These are phyloP conservation scores for Adansonia grandidieri DNA, from an alignment of 441 rosid species.

Conservation along the genomic window DNA sequence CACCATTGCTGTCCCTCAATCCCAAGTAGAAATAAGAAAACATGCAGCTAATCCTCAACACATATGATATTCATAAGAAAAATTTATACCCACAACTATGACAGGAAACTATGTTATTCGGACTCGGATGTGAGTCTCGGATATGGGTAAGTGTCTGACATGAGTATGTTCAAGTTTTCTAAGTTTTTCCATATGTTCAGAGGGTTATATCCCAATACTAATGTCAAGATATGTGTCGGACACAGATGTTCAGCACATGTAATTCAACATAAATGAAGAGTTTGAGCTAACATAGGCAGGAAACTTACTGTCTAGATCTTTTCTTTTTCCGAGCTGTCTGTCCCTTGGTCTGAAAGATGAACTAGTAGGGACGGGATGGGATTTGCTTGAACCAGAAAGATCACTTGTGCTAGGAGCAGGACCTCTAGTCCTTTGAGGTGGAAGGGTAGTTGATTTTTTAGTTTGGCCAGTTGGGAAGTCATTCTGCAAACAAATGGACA, in stretches of 20 bases:
- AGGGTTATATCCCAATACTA: no score
- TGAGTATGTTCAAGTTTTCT: no score
- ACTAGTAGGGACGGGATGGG: slow-evolving; percentile 48
- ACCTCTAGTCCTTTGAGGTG: slow-evolving; percentile 40
- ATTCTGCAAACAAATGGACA: slow-evolving; percentile 89
- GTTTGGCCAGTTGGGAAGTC: slow-evolving; percentile 54
- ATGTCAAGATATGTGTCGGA: no score
- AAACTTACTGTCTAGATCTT: slow-evolving; percentile 62
- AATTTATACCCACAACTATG: background rate
- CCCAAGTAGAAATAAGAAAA: background rate
- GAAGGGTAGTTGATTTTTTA: slow-evolving; percentile 46
- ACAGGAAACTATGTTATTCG: no score
- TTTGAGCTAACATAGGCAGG: background rate
- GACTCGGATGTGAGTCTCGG: no score
- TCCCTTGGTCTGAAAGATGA: slow-evolving; percentile 73
- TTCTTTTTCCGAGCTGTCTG: slow-evolving; percentile 71
- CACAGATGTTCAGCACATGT: no score
- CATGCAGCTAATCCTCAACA: slow-evolving; percentile 3
- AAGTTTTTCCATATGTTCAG: no score
- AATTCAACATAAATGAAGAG: no score
- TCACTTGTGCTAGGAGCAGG: slow-evolving; percentile 64
- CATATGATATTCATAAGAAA: background rate
- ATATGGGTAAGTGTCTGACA: no score
- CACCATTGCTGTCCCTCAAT: background rate
- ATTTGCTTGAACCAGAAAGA: slow-evolving; percentile 67